Conservation (phyloP, 352 stramenopile genomes). For the Globisporangium irregulare region DNA sequence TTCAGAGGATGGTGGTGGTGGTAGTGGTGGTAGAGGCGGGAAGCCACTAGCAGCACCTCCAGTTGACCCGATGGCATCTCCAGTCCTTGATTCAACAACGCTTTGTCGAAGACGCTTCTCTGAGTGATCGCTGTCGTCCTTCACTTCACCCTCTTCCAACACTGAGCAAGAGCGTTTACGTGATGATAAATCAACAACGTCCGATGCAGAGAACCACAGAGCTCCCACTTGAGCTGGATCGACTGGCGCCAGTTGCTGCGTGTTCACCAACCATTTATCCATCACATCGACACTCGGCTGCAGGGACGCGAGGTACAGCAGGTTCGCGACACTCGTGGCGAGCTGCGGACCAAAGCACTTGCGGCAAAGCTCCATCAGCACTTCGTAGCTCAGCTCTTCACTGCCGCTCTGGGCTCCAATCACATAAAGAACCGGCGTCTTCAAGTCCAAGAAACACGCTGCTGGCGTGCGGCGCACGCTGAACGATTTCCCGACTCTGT, state of each 20-base stretch:
- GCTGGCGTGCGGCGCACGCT: constrained; percentile 29
- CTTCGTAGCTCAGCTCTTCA: constrained; percentile 39
- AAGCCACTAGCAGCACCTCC: not conserved
- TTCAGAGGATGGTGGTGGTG: constrained; percentile 3
- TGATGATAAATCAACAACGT: not conserved
- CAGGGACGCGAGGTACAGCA: constrained; percentile 71
- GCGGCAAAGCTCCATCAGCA: constrained; percentile 54
- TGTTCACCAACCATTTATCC: constrained; percentile 63
- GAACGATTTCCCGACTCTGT: constrained; percentile 41
- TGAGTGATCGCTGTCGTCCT: constrained; percentile 25
- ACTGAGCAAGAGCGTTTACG: constrained; percentile 17
- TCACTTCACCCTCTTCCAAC: constrained; percentile 59
- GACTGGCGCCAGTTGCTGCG: constrained; percentile 52
- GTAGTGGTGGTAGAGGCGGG: constrained; percentile 6
- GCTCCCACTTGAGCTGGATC: constrained; percentile 25
- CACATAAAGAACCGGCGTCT: constrained; percentile 34
- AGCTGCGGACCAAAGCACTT: constrained; percentile 50
- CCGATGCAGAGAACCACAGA: constrained; percentile 26
- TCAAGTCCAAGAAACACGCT: constrained; percentile 47
- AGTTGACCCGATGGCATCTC: not conserved
- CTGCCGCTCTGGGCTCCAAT: constrained; percentile 20
- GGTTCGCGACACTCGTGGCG: constrained; percentile 55
- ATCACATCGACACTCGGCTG: constrained; percentile 28
- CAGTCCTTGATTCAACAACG: not conserved
- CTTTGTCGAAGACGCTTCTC: constrained; percentile 11